A percentile compares a stretch with the other conserved stretches of the same genome.
phyloP scores from a whole-genome alignment of 495 filamentous ascomycete genomes.

The Cladorrhinum samala region DNA sequence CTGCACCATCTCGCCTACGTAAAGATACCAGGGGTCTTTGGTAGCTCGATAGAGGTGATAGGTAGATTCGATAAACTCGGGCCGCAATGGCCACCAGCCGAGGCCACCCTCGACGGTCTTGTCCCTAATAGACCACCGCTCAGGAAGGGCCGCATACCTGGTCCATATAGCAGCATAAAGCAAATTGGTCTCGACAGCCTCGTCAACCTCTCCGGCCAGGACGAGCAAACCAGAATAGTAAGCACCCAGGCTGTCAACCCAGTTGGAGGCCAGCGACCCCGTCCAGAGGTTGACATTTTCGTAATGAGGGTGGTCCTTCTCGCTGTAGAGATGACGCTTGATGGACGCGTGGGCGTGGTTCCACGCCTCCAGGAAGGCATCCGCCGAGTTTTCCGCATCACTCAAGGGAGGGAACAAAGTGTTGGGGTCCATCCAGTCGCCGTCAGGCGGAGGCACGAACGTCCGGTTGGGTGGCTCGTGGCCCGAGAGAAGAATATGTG shows the following conservation, averaged over 20 bases:
- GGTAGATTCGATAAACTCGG: constrained; percentile 93
- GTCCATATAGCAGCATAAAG: constrained; percentile 92
- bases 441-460: constrained; percentile 21
- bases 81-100: constrained; percentile 89
- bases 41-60: constrained; percentile 91
- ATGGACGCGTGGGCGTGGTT: constrained; percentile 76
- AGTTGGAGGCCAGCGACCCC: constrained; percentile 70
- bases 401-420: constrained; percentile 52
- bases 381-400: constrained; percentile 62
- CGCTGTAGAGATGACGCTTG: constrained; percentile 77
- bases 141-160: constrained; percentile 83
- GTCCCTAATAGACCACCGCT: constrained; percentile 85
- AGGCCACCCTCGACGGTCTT: constrained; percentile 80
- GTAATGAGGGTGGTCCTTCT: constrained; percentile 73
- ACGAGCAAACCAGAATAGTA: constrained; percentile 93
- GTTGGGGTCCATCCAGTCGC: constrained; percentile 48
- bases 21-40: constrained; percentile 92
- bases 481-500: constrained; percentile 80
- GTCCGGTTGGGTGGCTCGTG: constrained; percentile 49
- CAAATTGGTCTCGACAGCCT: constrained; percentile 82
- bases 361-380: constrained; percentile 79
- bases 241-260: constrained; percentile 92
- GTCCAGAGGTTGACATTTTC: constrained; percentile 84
- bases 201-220: constrained; percentile 78
- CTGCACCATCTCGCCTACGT: constrained; percentile 91